These are phyloP conservation scores for Aspergillus hiratsukae DNA, from an alignment of 2,329 filamentous ascomycete species.

Conservation along the genomic window DNA sequence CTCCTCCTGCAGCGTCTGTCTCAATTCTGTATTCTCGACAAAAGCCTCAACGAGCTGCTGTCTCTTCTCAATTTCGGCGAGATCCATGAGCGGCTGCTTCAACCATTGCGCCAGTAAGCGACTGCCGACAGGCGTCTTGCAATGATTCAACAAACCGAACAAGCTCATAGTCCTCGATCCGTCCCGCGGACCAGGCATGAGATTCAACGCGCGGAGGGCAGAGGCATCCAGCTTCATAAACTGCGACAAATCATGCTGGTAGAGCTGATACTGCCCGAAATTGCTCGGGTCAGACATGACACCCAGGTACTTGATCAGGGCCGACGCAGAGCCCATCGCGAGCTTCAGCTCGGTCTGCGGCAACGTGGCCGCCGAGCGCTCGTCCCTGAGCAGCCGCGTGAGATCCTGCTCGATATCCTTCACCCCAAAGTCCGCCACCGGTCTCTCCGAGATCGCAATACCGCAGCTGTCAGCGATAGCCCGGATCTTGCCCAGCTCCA, in stretches of 20 bases:
- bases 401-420: conserved; percentile 96
- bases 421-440: conserved; percentile 71
- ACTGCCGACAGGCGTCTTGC: conserved; percentile 92
- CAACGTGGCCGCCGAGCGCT: conserved; percentile 68
- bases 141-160: conserved; percentile 91
- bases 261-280: conserved; percentile 94
- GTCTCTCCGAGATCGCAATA: conserved; percentile 79
- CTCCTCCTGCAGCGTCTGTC: conserved; percentile 95
- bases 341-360: conserved; percentile 91
- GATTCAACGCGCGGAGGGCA: conserved; percentile 85
- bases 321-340: conserved; percentile 91
- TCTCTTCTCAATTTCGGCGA: conserved; percentile 79
- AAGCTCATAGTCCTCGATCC: conserved; percentile 97
- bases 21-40: conserved; percentile 82
- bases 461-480: conserved; percentile 90
- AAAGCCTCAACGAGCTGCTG: conserved; percentile 96
- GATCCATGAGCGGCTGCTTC: conserved; percentile 93
- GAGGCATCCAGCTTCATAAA: conserved; percentile 98
- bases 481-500: conserved; percentile 79
- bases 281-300: conserved; percentile 88
- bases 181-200: conserved; percentile 93
- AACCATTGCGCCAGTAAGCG: conserved; percentile 90
- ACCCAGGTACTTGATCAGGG: conserved; percentile 89
- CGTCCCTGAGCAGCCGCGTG: conserved; percentile 79
- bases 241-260: conserved; percentile 93